Evolutionary conservation across 75 land plant species (phyloP).

Genomic region (Sequoia sempervirens): DNA sequence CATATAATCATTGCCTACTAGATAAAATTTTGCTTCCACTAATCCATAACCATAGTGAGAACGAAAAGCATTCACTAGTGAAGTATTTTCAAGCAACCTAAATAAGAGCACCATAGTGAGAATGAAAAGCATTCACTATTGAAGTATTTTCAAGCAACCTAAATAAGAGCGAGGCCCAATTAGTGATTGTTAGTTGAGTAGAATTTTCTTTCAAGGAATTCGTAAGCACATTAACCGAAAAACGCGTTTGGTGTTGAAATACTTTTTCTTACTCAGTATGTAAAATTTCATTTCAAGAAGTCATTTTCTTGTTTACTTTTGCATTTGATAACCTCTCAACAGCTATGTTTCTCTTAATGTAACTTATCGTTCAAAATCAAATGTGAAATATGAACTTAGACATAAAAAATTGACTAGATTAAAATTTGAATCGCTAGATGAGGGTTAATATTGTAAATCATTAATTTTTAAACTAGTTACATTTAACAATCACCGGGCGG

Average conservation of each 20-base stretch:
- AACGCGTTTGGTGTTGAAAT: not conserved
- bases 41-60: too few relatives aligned
- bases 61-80: too few relatives aligned
- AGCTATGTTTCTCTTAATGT: not conserved
- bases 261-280: too few relatives aligned
- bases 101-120: too few relatives aligned
- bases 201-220: not conserved
- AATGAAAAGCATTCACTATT: too few relatives aligned
- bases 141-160: not conserved
- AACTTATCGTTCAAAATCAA: not conserved
- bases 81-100: not conserved
- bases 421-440: not conserved
- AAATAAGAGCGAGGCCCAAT: not conserved
- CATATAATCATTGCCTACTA: not conserved
- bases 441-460: not conserved
- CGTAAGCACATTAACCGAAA: not conserved
- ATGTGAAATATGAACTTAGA: not conserved
- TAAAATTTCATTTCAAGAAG: not conserved
- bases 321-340: not conserved
- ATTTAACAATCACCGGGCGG: constrained; percentile 32
- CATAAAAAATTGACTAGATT: not conserved
- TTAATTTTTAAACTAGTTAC: not conserved
- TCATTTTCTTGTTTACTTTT: not conserved
- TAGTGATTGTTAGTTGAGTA: not conserved
- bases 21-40: too few relatives aligned